Evolutionary conservation across 192 early-diverging fungal species (phyloP).

Genomic region (Linnemannia hyalina): DNA sequence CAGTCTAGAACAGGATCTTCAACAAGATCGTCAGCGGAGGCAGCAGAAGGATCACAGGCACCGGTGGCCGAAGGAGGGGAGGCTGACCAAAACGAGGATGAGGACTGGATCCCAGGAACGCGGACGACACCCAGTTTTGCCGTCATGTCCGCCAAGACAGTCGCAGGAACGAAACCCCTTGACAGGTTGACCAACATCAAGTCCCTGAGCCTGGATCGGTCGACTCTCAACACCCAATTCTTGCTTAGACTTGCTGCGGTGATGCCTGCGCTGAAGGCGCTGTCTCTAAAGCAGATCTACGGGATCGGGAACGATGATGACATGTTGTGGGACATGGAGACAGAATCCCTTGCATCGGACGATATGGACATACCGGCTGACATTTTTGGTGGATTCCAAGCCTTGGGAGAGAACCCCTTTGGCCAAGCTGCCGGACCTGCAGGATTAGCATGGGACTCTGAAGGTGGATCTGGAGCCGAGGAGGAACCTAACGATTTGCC

Average conservation of each 20-base stretch:
- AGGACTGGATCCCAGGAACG: background rate
- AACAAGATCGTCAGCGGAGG: background rate
- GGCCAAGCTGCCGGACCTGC: background rate
- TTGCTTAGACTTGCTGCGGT: constrained; percentile 10
- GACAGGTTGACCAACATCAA: constrained; percentile 9
- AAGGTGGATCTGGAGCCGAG: background rate
- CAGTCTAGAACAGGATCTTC: background rate
- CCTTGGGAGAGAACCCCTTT: background rate
- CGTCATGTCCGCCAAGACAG: background rate
- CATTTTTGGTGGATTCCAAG: background rate
- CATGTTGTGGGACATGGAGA: background rate
- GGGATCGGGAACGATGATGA: constrained; percentile 13
- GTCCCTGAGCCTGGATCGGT: constrained; percentile 20
- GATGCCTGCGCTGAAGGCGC: constrained; percentile 26
- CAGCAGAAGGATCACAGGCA: background rate
- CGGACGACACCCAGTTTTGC: constrained; percentile 1
- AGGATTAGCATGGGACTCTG: background rate
- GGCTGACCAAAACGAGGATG: background rate
- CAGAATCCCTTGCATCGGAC: background rate
- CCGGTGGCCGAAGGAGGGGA: background rate
- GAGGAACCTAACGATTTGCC: background rate
- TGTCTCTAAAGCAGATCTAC: constrained; percentile 19
- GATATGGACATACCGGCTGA: background rate
- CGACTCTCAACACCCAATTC: constrained; percentile 12
- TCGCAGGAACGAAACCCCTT: background rate